Base-by-base conservation (phyloP, 2,329 filamentous ascomycete species). In the Fusarium chlamydosporum region DNA sequence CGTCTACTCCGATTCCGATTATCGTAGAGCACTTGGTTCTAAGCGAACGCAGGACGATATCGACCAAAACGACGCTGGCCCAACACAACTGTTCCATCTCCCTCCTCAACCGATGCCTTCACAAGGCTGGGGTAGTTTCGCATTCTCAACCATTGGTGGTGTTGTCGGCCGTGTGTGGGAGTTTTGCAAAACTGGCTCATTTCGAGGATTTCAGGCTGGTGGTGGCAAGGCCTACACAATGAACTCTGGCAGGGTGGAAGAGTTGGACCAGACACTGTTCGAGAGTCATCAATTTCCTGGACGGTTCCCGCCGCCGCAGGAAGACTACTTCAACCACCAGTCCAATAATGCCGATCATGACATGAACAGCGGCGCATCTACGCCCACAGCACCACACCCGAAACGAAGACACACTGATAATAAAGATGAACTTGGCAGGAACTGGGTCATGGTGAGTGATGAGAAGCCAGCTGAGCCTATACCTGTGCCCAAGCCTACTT, bases 171-270 rank as follows among this genome's bases (percentile, higher is more conserved):
- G 91, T 74, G 89, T 97, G 1, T 94, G 93, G 86, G 88, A 94
- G 71, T 96, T 97, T 73, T 97, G 94, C 81, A 92, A 84, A 77
- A 81, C 82, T 0, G 88, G 86, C 10, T 88, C 91, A 0, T 96
- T 97, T 75, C 86, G 87, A 56, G 94, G 94, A 0, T 97, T 97
- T 77, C 90, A 94, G 65, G 93, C 94, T 13, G 95, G 94, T 9
- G 93, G 91, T 4, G 95, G 94, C 10, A 84, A 83, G 62, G 89
- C 88, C 27, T 97, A 94, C 74, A 82, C 86, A 8, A 81, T 92
- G 70, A 67, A 66, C 18, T 60, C 66, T 15, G 71, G 61, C 9
- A 65, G 64, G n/a, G 42, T 75, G 15, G 58, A 72, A 41, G 74
- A 76, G 45, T 47, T 71, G 43, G 61, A 66, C 16, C 61, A 68